Evolutionary conservation across 2,329 filamentous ascomycete genomes (phyloP).

Genomic region (Fonsecaea pugnacius): DNA sequence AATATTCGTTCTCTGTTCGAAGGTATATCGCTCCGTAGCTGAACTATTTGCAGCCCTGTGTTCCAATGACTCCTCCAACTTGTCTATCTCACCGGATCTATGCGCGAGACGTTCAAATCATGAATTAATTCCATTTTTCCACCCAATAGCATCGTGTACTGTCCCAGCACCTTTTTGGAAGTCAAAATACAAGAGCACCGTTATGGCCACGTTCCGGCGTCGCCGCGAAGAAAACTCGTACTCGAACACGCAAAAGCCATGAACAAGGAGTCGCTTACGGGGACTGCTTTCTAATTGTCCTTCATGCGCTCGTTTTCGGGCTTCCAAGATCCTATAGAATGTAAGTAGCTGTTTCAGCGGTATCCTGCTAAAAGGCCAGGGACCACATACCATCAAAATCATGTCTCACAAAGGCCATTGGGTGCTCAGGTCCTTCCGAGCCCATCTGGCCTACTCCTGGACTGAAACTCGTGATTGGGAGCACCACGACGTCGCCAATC

Average conservation of each 20-base stretch:
- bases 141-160: not conserved
- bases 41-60: not conserved
- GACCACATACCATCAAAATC: conserved; percentile 79
- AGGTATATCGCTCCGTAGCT: not conserved
- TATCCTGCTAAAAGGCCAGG: not conserved
- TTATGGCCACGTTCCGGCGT: not conserved
- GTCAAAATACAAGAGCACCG: not conserved
- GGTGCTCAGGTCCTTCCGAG: conserved; percentile 82
- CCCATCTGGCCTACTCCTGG: conserved; percentile 94
- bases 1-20: not conserved
- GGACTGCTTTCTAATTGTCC: conserved; percentile 11
- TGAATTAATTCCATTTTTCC: not conserved
- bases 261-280: not conserved
- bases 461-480: conserved; percentile 97
- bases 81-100: not conserved
- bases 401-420: conserved; percentile 97
- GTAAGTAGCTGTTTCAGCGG: conserved; percentile 18
- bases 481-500: conserved; percentile 87
- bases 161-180: not conserved
- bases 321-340: conserved; percentile 40
- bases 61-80: not conserved
- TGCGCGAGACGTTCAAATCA: not conserved
- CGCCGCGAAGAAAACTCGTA: not conserved
- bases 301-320: conserved; percentile 39
- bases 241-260: not conserved